Evolutionary conservation across 1,284 basidiomycete species (phyloP).

Genomic region (Sanghuangporus sanghuang): DNA sequence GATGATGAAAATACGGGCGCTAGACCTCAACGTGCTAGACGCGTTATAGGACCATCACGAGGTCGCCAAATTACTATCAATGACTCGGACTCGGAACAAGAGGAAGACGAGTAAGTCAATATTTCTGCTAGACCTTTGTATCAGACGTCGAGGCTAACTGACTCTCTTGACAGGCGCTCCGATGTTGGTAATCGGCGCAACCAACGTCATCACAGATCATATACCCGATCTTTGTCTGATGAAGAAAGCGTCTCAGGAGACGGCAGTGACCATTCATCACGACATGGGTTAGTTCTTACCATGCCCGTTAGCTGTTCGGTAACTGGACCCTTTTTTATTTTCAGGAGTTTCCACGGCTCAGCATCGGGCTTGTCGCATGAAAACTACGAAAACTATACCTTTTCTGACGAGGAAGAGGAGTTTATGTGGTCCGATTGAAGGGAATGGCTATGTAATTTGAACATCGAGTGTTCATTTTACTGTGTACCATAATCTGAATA

Average conservation of each 20-base stretch:
- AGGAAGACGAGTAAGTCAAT: not conserved
- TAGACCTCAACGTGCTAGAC: not conserved
- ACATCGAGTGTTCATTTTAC: not conserved
- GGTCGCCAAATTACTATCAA: not conserved
- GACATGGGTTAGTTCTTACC: not conserved
- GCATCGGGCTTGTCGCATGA: not conserved
- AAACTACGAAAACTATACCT: slow-evolving; percentile 2
- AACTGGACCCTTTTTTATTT: not conserved
- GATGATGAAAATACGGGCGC: not conserved
- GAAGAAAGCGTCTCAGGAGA: not conserved
- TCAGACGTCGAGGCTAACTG: not conserved
- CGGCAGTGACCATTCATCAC: slow-evolving; percentile 4
- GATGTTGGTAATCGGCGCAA: not conserved
- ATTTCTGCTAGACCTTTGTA: not conserved
- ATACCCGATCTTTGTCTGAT: not conserved
- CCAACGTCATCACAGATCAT: not conserved
- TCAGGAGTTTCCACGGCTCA: not conserved
- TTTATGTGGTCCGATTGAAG: slow-evolving; percentile 1
- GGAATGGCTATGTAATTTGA: not conserved
- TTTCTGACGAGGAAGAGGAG: slow-evolving; percentile 4
- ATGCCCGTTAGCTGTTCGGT: not conserved
- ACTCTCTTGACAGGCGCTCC: not conserved
- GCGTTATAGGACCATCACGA: not conserved
- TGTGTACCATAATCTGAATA: not conserved
- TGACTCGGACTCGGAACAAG: slow-evolving; percentile 2